A percentile compares a stretch with the other conserved stretches of the same genome.
These are phyloP conservation scores for Phytophthora cryptogea DNA, from an alignment of 352 stramenopile genomes.

Conservation along the genomic window DNA sequence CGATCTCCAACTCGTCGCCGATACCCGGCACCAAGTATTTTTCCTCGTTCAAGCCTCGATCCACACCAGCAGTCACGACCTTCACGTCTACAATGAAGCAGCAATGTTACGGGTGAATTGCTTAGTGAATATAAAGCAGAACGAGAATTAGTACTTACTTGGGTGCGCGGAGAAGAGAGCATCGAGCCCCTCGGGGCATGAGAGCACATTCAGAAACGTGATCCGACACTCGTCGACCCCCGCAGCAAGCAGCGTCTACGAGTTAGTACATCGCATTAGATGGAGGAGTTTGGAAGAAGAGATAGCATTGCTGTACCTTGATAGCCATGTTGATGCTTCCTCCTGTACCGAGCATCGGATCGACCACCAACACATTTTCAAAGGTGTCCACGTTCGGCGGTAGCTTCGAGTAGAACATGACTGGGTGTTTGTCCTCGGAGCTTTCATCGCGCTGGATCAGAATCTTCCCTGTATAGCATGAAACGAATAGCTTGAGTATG, in stretches of 20 bases:
- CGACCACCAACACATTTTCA: constrained; percentile 92
- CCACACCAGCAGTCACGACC: constrained; percentile 79
- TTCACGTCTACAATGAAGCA: constrained; percentile 49
- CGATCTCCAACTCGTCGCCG: constrained; percentile 95
- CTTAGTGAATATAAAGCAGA: neutral
- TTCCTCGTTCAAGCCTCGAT: constrained; percentile 88
- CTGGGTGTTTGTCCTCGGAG: constrained; percentile 75
- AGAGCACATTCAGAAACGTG: constrained; percentile 95
- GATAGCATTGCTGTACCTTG: constrained; percentile 43
- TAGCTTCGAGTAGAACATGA: constrained; percentile 95
- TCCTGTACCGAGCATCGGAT: constrained; percentile 95
- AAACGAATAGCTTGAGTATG: neutral
- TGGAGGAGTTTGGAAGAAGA: neutral
- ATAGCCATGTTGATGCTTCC: constrained; percentile 92
- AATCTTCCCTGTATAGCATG: constrained; percentile 84
- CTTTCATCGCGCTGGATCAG: constrained; percentile 95
- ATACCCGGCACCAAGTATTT: constrained; percentile 96
- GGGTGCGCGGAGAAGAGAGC: constrained; percentile 74
- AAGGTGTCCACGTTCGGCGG: constrained; percentile 72
- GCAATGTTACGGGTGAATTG: constrained; percentile 2
- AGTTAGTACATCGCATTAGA: neutral
- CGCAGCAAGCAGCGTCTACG: constrained; percentile 69
- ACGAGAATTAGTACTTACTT: constrained; percentile 14
- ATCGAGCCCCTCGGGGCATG: constrained; percentile 88
- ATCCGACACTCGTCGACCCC: constrained; percentile 90